Evolutionary conservation across 345 rosid genomes (phyloP), one percentile per base, ranked within the genome.

Genomic region (Acer saccharum): DNA sequence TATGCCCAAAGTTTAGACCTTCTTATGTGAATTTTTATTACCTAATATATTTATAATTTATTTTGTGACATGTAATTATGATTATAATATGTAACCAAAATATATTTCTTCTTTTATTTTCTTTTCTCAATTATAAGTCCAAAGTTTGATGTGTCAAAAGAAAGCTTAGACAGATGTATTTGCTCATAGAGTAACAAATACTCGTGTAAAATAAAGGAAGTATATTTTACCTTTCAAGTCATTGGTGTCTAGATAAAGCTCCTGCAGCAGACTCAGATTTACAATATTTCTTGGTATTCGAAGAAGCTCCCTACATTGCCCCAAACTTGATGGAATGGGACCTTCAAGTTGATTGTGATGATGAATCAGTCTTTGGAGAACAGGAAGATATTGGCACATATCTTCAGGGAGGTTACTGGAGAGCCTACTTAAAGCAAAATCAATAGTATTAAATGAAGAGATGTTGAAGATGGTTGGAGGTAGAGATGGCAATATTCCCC

Each of bases 331-430:
- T 2, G 78, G 78, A 39, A 74, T 50, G 39, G 35, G 10, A 17
- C 82, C 75, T 14, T 25, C 17, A 7, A 79, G 23, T 10, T 12
- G n/a, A 23, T 74, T 52, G 55, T 52, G 55, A 52, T 52, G 55
- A 10, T 43, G 18, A n/a, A 8, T n/a, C 41, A 23, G 6, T 74
- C 4, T 4, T 6, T 20, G n/a, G 39, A 41, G n/a, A 7, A 43
- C 23, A 8, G 52, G 57, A 23, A 73, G 68, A 60, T 41, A 18
- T 20, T 64, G 50, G n/a, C 23, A 23, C 76, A 11, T 62, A 41
- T 73, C 11, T 10, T 43, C 68, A 14, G 55, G 18, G 55, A 16
- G 55, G 55, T 1, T 12, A 50, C 55, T 3, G 3, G 17, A 50
- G 17, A 50, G 55, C 55, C 55, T 50, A 10, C 4, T 52, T 0